phyloP scores from a whole-genome alignment of 352 stramenopile genomes.

The Globisporangium cylindrosporum region DNA sequence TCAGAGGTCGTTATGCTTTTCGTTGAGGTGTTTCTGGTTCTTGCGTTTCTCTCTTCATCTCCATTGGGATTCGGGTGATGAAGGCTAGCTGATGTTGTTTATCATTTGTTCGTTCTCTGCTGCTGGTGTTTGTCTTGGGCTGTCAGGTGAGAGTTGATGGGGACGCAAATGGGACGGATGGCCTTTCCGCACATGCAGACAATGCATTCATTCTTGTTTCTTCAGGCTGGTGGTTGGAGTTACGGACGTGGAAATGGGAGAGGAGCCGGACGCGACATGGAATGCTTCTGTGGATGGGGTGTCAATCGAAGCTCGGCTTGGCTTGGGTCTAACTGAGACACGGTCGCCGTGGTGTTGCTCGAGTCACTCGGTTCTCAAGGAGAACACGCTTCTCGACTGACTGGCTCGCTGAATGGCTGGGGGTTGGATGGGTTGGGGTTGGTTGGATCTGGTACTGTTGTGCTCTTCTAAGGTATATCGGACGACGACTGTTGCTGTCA shows the following conservation, averaged over 20 bases:
- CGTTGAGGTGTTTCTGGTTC: neutral
- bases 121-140: neutral
- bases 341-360: neutral
- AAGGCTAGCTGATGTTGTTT: neutral
- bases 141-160: neutral
- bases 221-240: neutral
- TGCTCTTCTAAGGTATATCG: slow-evolving; percentile 2
- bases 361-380: neutral
- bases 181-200: neutral
- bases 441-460: slow-evolving; percentile 9
- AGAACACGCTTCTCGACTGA: neutral
- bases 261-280: neutral
- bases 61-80: no score
- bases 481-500: neutral
- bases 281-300: neutral
- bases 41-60: neutral
- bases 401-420: neutral
- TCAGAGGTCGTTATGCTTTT: neutral
- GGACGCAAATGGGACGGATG: neutral
- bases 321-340: neutral
- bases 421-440: neutral
- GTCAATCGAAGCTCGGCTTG: neutral
- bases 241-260: neutral
- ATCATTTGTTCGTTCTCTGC: neutral
- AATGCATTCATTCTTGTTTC: slow-evolving; percentile 8